These are phyloP conservation scores for Xylariales sp. DNA, from an alignment of 2,329 filamentous ascomycete genomes.

Conservation along the genomic window DNA sequence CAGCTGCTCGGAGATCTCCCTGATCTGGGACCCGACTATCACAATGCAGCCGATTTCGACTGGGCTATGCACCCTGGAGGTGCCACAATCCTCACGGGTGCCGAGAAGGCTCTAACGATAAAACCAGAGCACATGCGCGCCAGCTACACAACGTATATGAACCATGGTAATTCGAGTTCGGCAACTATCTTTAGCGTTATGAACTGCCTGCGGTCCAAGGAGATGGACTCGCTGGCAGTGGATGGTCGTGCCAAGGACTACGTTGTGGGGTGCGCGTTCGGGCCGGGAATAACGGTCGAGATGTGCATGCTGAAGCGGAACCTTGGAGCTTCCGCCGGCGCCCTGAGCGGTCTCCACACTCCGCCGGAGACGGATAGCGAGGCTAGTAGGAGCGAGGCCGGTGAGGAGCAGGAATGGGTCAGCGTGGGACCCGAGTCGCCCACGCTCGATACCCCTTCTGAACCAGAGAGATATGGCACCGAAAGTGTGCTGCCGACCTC, in stretches of 20 bases:
- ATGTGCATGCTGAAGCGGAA: conserved; percentile 61
- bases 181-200: conserved; percentile 67
- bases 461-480: conserved; percentile 6
- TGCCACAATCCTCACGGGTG: conserved; percentile 60
- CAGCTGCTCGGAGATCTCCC: conserved; percentile 47
- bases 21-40: conserved; percentile 38
- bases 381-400: conserved; percentile 35
- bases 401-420: conserved; percentile 29
- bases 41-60: conserved; percentile 56
- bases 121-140: conserved; percentile 61
- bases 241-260: conserved; percentile 47
- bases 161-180: conserved; percentile 65
- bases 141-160: conserved; percentile 65
- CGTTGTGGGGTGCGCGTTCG: conserved; percentile 65
- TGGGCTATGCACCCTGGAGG: conserved; percentile 73
- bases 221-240: conserved; percentile 54
- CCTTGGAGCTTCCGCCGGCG: conserved; percentile 20
- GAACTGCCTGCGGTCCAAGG: conserved; percentile 53
- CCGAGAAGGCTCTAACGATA: conserved; percentile 54
- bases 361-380: conserved; percentile 53
- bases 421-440: conserved; percentile 17
- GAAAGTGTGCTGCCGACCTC: background rate
- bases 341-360: conserved; percentile 38
- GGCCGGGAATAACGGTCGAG: conserved; percentile 64
- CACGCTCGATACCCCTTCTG: conserved; percentile 13